phyloP scores from a whole-genome alignment of 345 rosid species.

The Dipteronia dyeriana region DNA sequence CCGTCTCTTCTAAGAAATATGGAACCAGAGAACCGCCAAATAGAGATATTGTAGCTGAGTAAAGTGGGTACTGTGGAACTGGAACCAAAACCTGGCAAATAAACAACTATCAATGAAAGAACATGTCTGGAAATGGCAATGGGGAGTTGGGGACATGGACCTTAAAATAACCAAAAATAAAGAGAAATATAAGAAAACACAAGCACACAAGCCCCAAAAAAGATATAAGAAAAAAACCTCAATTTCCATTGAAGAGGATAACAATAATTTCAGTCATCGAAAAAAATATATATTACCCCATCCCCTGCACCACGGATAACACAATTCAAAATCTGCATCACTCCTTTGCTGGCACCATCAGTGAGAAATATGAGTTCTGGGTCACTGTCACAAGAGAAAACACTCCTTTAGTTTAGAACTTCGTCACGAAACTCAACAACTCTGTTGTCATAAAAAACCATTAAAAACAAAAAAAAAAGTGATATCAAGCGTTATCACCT shows the following conservation, averaged over 20 bases:
- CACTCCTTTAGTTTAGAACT: conserved; percentile 29
- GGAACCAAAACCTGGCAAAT: conserved; percentile 81
- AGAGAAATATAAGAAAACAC: not conserved
- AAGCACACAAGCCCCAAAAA: not conserved
- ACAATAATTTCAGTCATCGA: not conserved
- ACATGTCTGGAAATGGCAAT: conserved; percentile 5
- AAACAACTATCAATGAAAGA: not conserved
- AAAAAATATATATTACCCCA: conserved; percentile 61
- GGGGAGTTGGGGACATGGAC: conserved; percentile 9
- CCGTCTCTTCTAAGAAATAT: conserved; percentile 87
- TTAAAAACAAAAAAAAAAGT: not conserved
- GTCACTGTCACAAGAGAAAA: conserved; percentile 58
- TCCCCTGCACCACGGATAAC: conserved; percentile 83
- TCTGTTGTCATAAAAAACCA: not conserved
- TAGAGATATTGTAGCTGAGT: conserved; percentile 89
- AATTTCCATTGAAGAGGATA: not conserved
- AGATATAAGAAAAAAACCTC: not conserved
- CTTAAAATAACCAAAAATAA: not conserved
- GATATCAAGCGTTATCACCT: conserved; percentile 55
- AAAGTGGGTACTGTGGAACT: conserved; percentile 98
- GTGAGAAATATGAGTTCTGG: conserved; percentile 96
- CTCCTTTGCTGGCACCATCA: conserved; percentile 99
- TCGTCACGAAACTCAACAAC: conserved; percentile 2
- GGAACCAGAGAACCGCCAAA: conserved; percentile 95
- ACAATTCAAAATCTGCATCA: conserved; percentile 90